Evolutionary conservation across 1,139 yeast genomes (phyloP), one percentile per base, ranked within the genome.

Genomic region (Spencermartinsiella ligniputridi): DNA sequence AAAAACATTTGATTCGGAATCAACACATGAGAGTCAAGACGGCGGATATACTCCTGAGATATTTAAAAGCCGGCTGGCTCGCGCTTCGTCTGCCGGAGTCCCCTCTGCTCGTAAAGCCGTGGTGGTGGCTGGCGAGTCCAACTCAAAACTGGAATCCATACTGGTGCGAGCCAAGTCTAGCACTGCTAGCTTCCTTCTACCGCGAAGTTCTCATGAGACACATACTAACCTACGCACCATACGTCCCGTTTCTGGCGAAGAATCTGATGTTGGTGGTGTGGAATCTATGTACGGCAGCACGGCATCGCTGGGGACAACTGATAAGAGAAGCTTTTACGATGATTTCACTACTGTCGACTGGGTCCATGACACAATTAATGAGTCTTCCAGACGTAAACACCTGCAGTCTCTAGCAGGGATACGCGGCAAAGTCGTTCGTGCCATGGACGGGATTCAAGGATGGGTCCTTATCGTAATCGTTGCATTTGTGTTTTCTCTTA

Each of bases 321-420:
- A 39, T 2, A 47, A 39, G 19, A 42, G 56, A 6, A 47, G 50
- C 12, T 61, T 58, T 44, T 79, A 79, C 57, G 80, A 79, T 57
- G 83, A 79, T 58, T 79, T 78, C 60, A 79, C 85, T 19, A 78
- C 83, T n/a, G 76, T 78, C n/a, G 85, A 79, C 62, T 79, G 84
- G 84, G 74, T 78, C 2, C 69, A 71, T 35, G 82, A 80, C 24
- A 71, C 71, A 36, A 66, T 76, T 22, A 63, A 67, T 48, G 76
- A 76, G 39, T 75, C 79, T 35, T 63, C 66, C 36, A 66, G 79
- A 42, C 68, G 72, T 50, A 75, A 67, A 51, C 66, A 67, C 36
- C 54, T 79, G 35, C 54, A 62, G 46, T 35, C 61, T 42, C 41
- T 66, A 54, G 67, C 62, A 24, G 68, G 71, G 1, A 17, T 67